Conservation (phyloP, 306 rosid genomes). For the Casuarina glauca region DNA sequence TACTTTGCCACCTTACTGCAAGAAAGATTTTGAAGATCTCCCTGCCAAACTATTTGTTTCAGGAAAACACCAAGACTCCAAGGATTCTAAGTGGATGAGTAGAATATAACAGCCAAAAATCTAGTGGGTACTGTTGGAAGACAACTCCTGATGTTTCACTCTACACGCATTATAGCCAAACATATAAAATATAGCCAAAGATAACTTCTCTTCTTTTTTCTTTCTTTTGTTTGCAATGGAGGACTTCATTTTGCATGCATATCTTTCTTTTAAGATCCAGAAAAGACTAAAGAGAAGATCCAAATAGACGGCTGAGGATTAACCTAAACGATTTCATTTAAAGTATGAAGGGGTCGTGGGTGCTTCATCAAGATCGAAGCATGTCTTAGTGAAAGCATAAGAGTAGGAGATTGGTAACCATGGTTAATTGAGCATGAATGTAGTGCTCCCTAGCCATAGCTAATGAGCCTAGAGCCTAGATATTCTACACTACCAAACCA, state of each 20-base stretch:
- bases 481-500: no score
- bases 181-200: background rate
- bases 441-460: no score
- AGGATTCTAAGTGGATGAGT: constrained; percentile 22
- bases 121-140: background rate
- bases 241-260: background rate
- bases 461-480: no score
- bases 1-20: constrained; percentile 22
- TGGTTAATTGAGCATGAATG: no score
- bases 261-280: no score
- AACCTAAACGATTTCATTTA: no score
- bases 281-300: no score
- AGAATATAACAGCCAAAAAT: constrained; percentile 25
- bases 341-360: no score
- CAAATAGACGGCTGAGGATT: no score
- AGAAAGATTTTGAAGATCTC: constrained; percentile 36
- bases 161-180: background rate
- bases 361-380: no score
- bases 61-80: constrained; percentile 38
- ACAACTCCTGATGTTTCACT: background rate
- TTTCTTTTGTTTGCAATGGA: background rate
- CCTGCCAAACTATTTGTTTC: constrained; percentile 36
- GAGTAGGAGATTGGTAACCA: no score
- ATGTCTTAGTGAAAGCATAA: no score
- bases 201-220: background rate